Evolutionary conservation across 1,139 yeast species (phyloP).

Genomic region (Candida pseudoviswanathii): DNA sequence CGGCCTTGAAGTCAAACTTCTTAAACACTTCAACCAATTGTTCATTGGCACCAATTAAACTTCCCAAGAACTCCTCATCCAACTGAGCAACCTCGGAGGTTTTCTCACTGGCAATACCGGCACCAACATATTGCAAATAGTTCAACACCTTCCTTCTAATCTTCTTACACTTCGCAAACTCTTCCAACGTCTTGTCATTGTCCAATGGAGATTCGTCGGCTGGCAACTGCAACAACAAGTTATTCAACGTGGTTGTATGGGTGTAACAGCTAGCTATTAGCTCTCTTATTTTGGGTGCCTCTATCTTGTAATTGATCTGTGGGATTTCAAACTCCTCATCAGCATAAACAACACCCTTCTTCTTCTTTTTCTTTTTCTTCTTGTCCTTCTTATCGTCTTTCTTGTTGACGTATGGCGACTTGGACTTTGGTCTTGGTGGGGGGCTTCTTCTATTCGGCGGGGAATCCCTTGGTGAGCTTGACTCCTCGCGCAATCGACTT

Average conservation of each 20-base stretch:
- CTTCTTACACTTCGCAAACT: conserved; percentile 74
- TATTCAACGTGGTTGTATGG: conserved; percentile 70
- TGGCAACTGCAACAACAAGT: conserved; percentile 62
- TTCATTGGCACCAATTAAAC: conserved; percentile 86
- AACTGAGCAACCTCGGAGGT: conserved; percentile 30
- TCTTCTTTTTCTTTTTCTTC: conserved; percentile 20
- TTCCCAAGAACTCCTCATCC: conserved; percentile 83
- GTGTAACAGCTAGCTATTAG: conserved; percentile 78
- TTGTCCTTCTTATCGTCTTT: conserved; percentile 13
- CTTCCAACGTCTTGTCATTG: conserved; percentile 55
- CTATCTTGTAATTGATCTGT: conserved; percentile 66
- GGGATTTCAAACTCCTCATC: conserved; percentile 66
- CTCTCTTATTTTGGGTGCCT: conserved; percentile 69
- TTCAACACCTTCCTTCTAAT: conserved; percentile 77
- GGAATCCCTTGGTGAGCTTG: conserved; percentile 18
- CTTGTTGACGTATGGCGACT: conserved; percentile 23
- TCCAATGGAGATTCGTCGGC: conserved; percentile 60
- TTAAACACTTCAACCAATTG: conserved; percentile 76
- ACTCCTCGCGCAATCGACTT: conserved; percentile 19
- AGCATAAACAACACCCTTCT: conserved; percentile 39
- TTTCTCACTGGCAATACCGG: conserved; percentile 39
- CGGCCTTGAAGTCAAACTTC: conserved; percentile 56
- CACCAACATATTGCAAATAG: conserved; percentile 79
- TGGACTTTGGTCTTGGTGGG: conserved; percentile 32
- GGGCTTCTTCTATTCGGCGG: conserved; percentile 17